phyloP scores from a whole-genome alignment of 2,329 filamentous ascomycete genomes.

The Pseudogymnoascus sp. region DNA sequence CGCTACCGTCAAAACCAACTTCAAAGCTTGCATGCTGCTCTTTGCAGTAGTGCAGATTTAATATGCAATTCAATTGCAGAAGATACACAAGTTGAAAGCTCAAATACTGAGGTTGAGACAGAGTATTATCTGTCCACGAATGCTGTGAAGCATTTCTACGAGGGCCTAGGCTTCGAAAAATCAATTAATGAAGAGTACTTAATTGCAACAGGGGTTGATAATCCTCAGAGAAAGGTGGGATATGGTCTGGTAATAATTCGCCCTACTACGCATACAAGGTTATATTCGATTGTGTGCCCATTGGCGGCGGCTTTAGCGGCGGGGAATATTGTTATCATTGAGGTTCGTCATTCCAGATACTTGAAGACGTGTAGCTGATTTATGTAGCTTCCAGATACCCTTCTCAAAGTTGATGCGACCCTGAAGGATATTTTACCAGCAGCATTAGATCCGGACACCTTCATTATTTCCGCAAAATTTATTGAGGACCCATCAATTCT shows the following conservation, averaged over 20 bases:
- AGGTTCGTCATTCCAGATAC: constrained; percentile 30
- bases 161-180: constrained; percentile 31
- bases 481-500: constrained; percentile 13
- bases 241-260: constrained; percentile 41
- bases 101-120: constrained; percentile 31
- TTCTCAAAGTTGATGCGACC: constrained; percentile 34
- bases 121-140: constrained; percentile 36
- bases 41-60: constrained; percentile 30
- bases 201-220: constrained; percentile 34
- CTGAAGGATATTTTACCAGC: constrained; percentile 31
- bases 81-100: constrained; percentile 26
- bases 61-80: constrained; percentile 35
- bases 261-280: constrained; percentile 38
- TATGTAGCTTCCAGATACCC: constrained; percentile 10
- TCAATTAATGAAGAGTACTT: constrained; percentile 36
- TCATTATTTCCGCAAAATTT: constrained; percentile 34
- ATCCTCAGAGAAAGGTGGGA: constrained; percentile 27
- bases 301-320: constrained; percentile 40
- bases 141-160: constrained; percentile 34
- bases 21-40: constrained; percentile 33
- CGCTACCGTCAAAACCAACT: constrained; percentile 40
- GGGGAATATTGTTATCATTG: constrained; percentile 43
- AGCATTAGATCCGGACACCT: constrained; percentile 41
- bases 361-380: background rate
- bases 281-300: constrained; percentile 38